Conservation (phyloP, 768 basidiomycete genomes). For the Tephrocybe sp. region DNA sequence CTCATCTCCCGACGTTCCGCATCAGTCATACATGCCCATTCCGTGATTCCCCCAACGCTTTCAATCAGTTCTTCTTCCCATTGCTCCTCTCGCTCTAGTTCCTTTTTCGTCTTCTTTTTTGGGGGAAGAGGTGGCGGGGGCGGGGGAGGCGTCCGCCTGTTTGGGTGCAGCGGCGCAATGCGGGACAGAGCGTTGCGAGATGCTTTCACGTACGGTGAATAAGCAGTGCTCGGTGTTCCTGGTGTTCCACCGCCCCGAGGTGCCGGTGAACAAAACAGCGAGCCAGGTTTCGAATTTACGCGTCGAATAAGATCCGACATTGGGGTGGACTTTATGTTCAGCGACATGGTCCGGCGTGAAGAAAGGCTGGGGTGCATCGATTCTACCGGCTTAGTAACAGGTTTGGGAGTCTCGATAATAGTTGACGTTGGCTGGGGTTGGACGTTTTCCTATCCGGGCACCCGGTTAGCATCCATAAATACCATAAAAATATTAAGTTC, state of each 20-base stretch:
- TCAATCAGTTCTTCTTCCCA: conserved; percentile 82
- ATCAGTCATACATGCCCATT: conserved; percentile 47
- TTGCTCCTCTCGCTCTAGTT: conserved; percentile 69
- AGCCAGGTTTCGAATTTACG: conserved; percentile 63
- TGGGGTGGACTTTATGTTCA: conserved; percentile 48
- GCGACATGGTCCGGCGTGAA: conserved; percentile 46
- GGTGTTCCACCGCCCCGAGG: conserved; percentile 15
- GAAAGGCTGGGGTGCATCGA: conserved; percentile 21
- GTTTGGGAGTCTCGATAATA: conserved; percentile 10
- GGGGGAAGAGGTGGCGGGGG: conserved; percentile 68
- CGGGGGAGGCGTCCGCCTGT: conserved; percentile 70
- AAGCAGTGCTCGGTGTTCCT: conserved; percentile 31
- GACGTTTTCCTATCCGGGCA: conserved; percentile 26
- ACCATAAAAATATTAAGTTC: background rate
- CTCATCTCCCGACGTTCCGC: conserved; percentile 51
- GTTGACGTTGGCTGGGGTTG: conserved; percentile 9
- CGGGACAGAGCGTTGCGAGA: conserved; percentile 58
- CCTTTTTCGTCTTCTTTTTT: conserved; percentile 78
- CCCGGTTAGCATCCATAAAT: background rate
- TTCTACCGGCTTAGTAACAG: conserved; percentile 10
- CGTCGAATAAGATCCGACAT: conserved; percentile 78
- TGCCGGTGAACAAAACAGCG: conserved; percentile 46
- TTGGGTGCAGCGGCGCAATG: conserved; percentile 77
- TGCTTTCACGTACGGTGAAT: conserved; percentile 66
- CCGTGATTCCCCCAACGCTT: conserved; percentile 64